phyloP scores from a whole-genome alignment of 1,284 basidiomycete species.

The Ustilago sp. region DNA sequence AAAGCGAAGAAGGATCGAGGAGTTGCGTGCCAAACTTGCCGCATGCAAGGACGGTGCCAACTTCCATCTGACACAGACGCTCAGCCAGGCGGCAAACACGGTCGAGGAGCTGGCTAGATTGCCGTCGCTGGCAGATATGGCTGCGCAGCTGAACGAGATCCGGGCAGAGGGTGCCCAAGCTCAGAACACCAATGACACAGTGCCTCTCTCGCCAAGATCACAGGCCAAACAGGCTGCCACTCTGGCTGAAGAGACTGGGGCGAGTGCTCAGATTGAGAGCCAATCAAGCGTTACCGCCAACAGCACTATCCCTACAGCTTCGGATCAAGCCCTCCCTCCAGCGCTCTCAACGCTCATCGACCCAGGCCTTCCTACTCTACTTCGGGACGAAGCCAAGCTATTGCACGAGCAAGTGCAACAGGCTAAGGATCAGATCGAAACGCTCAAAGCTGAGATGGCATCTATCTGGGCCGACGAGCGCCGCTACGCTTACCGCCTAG shows the following conservation, averaged over 20 bases:
- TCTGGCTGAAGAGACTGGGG: background rate
- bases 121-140: slow-evolving; percentile 28
- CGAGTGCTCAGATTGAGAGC: background rate
- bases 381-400: slow-evolving; percentile 44
- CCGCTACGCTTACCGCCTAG: slow-evolving; percentile 85
- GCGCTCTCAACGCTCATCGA: slow-evolving; percentile 32
- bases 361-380: slow-evolving; percentile 20
- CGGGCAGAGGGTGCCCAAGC: slow-evolving; percentile 9
- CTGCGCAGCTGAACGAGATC: slow-evolving; percentile 31
- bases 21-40: slow-evolving; percentile 33
- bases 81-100: slow-evolving; percentile 36
- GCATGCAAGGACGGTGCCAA: slow-evolving; percentile 43
- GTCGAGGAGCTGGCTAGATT: slow-evolving; percentile 39
- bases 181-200: background rate
- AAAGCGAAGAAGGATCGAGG: slow-evolving; percentile 42
- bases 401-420: slow-evolving; percentile 76
- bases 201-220: slow-evolving; percentile 11
- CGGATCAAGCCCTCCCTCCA: slow-evolving; percentile 4
- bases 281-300: background rate
- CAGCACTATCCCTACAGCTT: background rate
- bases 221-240: slow-evolving; percentile 16
- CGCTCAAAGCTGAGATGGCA: slow-evolving; percentile 80
- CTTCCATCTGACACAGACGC: slow-evolving; percentile 36
- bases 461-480: slow-evolving; percentile 80
- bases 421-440: slow-evolving; percentile 72